These are phyloP conservation scores for Malbranchea cinnamomea DNA, from an alignment of 2,329 filamentous ascomycete genomes.

Conservation along the genomic window DNA sequence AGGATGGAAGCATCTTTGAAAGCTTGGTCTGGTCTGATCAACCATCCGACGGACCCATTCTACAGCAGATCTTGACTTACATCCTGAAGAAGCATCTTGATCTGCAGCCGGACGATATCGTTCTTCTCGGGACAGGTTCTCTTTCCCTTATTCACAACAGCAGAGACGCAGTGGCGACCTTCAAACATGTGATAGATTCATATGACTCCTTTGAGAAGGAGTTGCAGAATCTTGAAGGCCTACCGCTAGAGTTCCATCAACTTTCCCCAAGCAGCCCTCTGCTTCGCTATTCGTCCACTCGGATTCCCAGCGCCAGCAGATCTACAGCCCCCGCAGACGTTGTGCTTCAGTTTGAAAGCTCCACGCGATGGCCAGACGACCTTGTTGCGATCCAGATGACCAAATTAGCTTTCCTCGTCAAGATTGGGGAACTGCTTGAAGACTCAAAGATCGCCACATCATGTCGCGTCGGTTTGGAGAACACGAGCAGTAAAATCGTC, in stretches of 20 bases:
- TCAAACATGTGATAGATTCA: constrained; percentile 52
- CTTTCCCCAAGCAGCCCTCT: constrained; percentile 57
- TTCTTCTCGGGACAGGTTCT: constrained; percentile 38
- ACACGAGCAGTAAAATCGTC: constrained; percentile 49
- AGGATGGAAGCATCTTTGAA: constrained; percentile 85
- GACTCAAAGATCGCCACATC: constrained; percentile 44
- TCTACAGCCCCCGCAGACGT: constrained; percentile 50
- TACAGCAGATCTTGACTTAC: constrained; percentile 66
- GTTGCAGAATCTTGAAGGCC: constrained; percentile 60
- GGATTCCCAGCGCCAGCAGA: constrained; percentile 14
- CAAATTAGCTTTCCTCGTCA: constrained; percentile 73
- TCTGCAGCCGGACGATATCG: constrained; percentile 35
- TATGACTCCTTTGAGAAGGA: constrained; percentile 63
- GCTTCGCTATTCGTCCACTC: constrained; percentile 52
- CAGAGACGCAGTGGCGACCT: constrained; percentile 29
- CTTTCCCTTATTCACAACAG: constrained; percentile 18
- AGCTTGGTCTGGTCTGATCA: constrained; percentile 71
- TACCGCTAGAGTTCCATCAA: constrained; percentile 76
- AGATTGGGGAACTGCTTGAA: constrained; percentile 58
- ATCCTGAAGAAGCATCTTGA: constrained; percentile 56
- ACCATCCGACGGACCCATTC: constrained; percentile 45
- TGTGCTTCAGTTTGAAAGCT: constrained; percentile 82
- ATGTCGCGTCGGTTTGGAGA: constrained; percentile 67
- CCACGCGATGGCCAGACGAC: constrained; percentile 85
- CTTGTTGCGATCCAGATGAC: constrained; percentile 80